Base-by-base conservation (phyloP, 768 basidiomycete genomes). In the Lactifluus piperatus region DNA sequence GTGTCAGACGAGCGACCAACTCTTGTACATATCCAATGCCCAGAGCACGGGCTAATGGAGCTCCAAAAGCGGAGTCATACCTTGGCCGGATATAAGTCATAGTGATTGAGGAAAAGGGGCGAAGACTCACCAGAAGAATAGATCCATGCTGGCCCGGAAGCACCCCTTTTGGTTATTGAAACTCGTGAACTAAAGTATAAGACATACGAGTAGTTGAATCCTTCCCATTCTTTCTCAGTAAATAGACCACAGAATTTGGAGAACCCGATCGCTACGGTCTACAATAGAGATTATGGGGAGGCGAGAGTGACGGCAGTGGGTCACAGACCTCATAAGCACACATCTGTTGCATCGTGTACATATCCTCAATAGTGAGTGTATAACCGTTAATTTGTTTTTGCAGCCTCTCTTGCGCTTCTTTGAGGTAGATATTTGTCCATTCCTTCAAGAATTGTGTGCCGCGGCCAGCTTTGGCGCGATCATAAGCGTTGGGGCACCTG, bases 191-290 rank as follows among this genome's bases (percentile, higher is more conserved):
- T 24, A 5, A 26, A 18, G 14, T 5, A 26, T 16, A 27, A 18
- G 30, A 43, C 26, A 74, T 64, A 90, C 82, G 86, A 78, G 62
- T 97, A 95, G 69, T 91, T 81, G 69, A 93, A 95, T 0, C 91
- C 91, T 68, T 89, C 85, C 94, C 93, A 97, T 71, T 97, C 94
- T 45, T 90, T 84, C 66, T 86, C 79, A 0, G 91, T 92, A 71
- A 97, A 97, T 3, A 97, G 75, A 56, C 85, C 83, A 63, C 93
- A 97, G 73, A 94, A 97, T 63, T 84, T 86, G 16, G 91, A 93
- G 68, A 91, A 94, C 9, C 91, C 93, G 11, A 95, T 77, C 0
- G 91, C 88, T 46, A 95, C 94, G 18, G 94, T 94, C 88, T 90
- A 54, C 26, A 29, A 39, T 29, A 20, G 5, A 8, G 34, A 36